phyloP scores from a whole-genome alignment of 2,329 filamentous ascomycete genomes.

The Fusarium sp. region DNA sequence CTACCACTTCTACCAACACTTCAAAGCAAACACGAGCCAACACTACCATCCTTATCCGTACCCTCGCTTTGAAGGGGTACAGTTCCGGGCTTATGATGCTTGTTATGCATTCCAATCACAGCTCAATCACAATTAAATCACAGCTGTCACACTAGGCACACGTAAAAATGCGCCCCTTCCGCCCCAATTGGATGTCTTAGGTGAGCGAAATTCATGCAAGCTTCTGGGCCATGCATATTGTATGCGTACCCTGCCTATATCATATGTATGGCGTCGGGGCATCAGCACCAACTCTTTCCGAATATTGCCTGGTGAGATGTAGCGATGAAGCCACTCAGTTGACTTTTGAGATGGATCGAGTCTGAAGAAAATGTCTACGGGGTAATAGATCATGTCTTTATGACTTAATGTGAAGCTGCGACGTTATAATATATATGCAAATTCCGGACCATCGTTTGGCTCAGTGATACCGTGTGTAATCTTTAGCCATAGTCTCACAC shows the following conservation, averaged over 20 bases:
- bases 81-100: constrained; percentile 9
- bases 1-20: constrained; percentile 9
- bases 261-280: not conserved
- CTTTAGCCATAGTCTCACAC: constrained; percentile 5
- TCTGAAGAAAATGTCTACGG: not conserved
- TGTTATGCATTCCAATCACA: constrained; percentile 25
- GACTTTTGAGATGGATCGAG: not conserved
- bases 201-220: not conserved
- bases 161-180: constrained; percentile 4
- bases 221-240: not conserved
- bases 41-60: constrained; percentile 22
- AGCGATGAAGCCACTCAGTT: not conserved
- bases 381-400: not conserved
- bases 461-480: not conserved
- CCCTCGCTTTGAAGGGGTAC: constrained; percentile 6
- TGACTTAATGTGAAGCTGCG: not conserved
- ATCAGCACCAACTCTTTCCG: not conserved
- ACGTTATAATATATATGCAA: not conserved
- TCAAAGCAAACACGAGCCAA: constrained; percentile 17
- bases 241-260: constrained; percentile 5
- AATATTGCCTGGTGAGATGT: not conserved
- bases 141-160: constrained; percentile 11
- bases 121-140: constrained; percentile 25
- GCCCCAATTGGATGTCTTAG: constrained; percentile 6
- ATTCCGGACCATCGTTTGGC: not conserved